Evolutionary conservation across 139 green algal species (phyloP), one percentile per base, ranked within the genome.

Genomic region (Chlamydomonas schloesseri): DNA sequence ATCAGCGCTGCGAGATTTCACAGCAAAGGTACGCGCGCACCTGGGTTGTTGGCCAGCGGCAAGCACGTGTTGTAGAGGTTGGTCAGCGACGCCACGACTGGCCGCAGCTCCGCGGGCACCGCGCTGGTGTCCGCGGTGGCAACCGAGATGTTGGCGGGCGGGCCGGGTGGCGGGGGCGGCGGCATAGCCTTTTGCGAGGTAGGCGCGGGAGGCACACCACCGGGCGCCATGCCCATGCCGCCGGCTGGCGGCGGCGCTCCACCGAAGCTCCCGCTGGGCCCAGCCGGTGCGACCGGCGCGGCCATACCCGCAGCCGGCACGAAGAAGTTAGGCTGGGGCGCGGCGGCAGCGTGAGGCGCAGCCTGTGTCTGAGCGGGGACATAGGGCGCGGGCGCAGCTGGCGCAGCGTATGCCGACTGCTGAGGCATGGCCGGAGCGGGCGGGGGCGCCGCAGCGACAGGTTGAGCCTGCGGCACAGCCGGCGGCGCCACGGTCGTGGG

Each of bases 121-220:
- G 89, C 88, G 42, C 88, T 93, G 24, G 90, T 95, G 78, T 97
- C 95, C 15, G 91, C 94, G 47, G 83, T 98, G 4, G 80, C 50
- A 23, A 98, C 88, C 36, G 72, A 92, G 65, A 96, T 93, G 86
- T 96, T 95, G 58, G 95, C 75, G 10, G 96, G 96, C 34, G 96
- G 96, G 0, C 93, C 94, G 17, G 92, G 81, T 8, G 93, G 93
- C 24, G 80, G 78, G 3, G 93, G 79, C 0, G 95, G 94, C 23
- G 91, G 72, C n/a, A 81, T 58, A 3, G 94, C 91, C 42, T 74
- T 76, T 11, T 57, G 37, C 34, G 81, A 86, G 23, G 78, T 53
- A 0, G 75, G 71, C 29, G 90, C 87, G 2, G 80, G 34, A 36
- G 62, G 50, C 57, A 62, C 73, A 15, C 68, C 55, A 64, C 80